Base-by-base conservation (phyloP, 2,329 filamentous ascomycete genomes). In the Alternaria postmessia region DNA sequence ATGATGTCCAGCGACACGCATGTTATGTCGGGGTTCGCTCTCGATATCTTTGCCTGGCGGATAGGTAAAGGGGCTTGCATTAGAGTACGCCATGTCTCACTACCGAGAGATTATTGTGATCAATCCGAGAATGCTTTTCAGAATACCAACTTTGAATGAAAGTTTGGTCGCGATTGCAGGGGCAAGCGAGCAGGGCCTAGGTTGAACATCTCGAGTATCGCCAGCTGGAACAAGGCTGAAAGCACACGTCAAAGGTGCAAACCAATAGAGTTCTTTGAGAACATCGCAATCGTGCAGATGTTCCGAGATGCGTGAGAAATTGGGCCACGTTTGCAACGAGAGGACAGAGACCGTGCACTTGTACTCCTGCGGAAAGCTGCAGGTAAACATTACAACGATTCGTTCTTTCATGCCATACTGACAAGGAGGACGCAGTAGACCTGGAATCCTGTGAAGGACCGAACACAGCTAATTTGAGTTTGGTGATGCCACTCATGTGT, bases 291-390 rank as follows among this genome's bases (percentile, higher is more conserved):
- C 60, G 63, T 60, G 67, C 58, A 67, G 47, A 51, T 20, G 49
- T 43, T 43, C 67, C 66, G 66, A 59, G 55, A 56, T 62, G 44
- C 39, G 53, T 55, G 65, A 58, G 64, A 65, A 65, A 63, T 60
- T 49, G 62, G 57, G 66, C 71, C 75, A 77, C 74, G 75, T 78
- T 78, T 77, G 74, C 68, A 63, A 60, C 44, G 54, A 60, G 54
- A 67, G 65, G 64, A 53, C 67, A 62, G 46, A 60, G 72, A 61
- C 67, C 70, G 73, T 75, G 72, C 72, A 66, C 59, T 67, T 73
- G 73, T 75, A 57, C 68, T 49, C 30, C 59, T 28, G 52, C 73
- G 75, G 76, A 32, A 65, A 49, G 65, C 61, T 74, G 71, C 75
- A 78, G 63, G 57, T 66, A 67, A 69, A 69, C 63, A 71, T 38